Evolutionary conservation across 306 rosid species (phyloP).

Genomic region (Geum urbanum): DNA sequence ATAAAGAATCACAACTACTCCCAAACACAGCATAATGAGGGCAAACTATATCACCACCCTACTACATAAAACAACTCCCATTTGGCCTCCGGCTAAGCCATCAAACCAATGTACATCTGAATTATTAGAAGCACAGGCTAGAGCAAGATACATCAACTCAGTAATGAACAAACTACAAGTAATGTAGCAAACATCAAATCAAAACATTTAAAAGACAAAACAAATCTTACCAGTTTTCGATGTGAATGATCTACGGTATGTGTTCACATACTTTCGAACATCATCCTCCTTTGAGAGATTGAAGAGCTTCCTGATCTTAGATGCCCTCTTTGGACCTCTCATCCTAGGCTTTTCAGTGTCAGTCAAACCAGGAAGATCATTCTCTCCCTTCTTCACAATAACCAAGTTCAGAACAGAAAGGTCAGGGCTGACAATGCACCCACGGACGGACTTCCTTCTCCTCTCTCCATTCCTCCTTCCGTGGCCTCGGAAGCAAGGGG

Average conservation of each 20-base stretch:
- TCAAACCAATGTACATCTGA: not conserved
- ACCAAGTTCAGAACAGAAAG: slow-evolving; percentile 62
- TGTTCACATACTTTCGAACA: slow-evolving; percentile 59
- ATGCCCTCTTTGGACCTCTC: slow-evolving; percentile 71
- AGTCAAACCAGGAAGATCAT: slow-evolving; percentile 60
- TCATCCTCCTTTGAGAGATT: slow-evolving; percentile 60
- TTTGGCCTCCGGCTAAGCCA: too few species aligned
- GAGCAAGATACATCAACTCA: not conserved
- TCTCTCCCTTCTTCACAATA: slow-evolving; percentile 58
- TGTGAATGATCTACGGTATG: slow-evolving; percentile 53
- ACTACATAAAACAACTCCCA: too few species aligned
- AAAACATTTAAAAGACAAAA: not conserved
- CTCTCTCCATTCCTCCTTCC: slow-evolving; percentile 62
- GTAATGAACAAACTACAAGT: not conserved
- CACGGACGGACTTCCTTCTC: slow-evolving; percentile 59
- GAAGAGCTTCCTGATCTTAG: slow-evolving; percentile 58
- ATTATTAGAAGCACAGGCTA: not conserved
- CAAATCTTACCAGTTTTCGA: slow-evolving; percentile 36
- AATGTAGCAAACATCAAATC: not conserved
- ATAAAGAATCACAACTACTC: too few species aligned
- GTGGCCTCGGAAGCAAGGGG: slow-evolving; percentile 63
- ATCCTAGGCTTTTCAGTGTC: slow-evolving; percentile 60
- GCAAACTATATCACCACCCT: too few species aligned
- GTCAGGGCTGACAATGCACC: slow-evolving; percentile 60
- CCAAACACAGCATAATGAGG: too few species aligned